Percentiles rank a stretch among this genome's conserved stretches.
These are phyloP conservation scores for Cruciata laevipes DNA, from an alignment of 257 asterid genomes.

Conservation along the genomic window DNA sequence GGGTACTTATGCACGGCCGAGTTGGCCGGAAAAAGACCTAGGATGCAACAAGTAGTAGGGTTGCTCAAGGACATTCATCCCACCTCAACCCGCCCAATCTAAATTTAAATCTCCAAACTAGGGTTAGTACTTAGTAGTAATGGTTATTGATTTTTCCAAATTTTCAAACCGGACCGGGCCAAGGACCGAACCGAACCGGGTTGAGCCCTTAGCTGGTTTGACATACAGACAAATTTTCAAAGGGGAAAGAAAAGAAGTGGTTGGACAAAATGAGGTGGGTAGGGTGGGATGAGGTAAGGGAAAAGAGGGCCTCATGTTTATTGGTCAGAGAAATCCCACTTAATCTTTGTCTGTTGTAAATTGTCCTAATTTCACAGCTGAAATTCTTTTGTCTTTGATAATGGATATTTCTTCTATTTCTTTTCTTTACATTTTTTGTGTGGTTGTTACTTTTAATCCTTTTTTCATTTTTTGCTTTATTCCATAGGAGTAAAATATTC, in stretches of 20 bases:
- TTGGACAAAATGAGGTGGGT: constrained; percentile 24
- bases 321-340: constrained; percentile 32
- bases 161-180: background rate
- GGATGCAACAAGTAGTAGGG: constrained; percentile 85
- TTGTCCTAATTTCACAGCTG: constrained; percentile 12
- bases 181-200: too few relatives aligned
- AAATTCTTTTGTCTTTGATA: background rate
- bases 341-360: constrained; percentile 28
- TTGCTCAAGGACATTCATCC: constrained; percentile 69
- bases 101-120: constrained; percentile 11
- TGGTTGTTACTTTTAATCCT: constrained; percentile 33
- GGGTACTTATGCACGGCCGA: constrained; percentile 90
- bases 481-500: constrained; percentile 34
- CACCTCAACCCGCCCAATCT: constrained; percentile 30
- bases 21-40: constrained; percentile 61
- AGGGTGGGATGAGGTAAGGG: constrained; percentile 4
- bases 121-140: background rate
- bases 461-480: constrained; percentile 37
- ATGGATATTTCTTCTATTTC: constrained; percentile 13
- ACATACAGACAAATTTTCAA: constrained; percentile 8
- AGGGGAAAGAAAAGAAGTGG: constrained; percentile 1
- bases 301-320: background rate
- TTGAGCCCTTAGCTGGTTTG: background rate
- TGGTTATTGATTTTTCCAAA: background rate
- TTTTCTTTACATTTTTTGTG: constrained; percentile 24